Percentiles rank a stretch among this genome's conserved stretches.
phyloP scores from a whole-genome alignment of 2,329 filamentous ascomycete species.

The Aspergillus felis region DNA sequence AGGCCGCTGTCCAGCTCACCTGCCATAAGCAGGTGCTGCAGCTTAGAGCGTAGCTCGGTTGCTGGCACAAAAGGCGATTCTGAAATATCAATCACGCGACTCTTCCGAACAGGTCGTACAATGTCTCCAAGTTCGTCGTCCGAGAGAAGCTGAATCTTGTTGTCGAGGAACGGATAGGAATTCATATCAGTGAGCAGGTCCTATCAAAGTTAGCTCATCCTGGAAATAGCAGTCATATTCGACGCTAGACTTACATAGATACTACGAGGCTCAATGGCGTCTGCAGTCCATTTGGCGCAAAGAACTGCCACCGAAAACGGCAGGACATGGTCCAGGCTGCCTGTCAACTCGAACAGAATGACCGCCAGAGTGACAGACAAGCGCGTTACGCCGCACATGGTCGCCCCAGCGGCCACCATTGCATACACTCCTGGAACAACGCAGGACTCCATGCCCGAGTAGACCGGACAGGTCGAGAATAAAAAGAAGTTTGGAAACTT shows the following conservation, averaged over 20 bases:
- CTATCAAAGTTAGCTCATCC: constrained; percentile 37
- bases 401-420: constrained; percentile 87
- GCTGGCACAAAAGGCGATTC: constrained; percentile 76
- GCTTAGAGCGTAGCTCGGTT: constrained; percentile 69
- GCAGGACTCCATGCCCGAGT: constrained; percentile 69
- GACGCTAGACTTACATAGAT: constrained; percentile 65
- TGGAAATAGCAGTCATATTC: neutral
- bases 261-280: constrained; percentile 87
- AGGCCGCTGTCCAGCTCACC: constrained; percentile 91
- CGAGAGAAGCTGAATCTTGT: constrained; percentile 88
- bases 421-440: constrained; percentile 97
- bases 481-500: constrained; percentile 66
- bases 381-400: constrained; percentile 95
- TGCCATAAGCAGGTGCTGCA: constrained; percentile 74
- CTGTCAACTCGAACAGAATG: constrained; percentile 93
- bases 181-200: constrained; percentile 96
- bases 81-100: constrained; percentile 84
- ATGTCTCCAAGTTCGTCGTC: constrained; percentile 86
- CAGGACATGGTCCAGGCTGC: constrained; percentile 89
- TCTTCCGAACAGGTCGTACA: constrained; percentile 67
- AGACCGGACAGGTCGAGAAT: constrained; percentile 66
- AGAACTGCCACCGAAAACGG: constrained; percentile 90
- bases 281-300: constrained; percentile 97
- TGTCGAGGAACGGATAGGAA: constrained; percentile 94
- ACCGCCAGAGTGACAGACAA: constrained; percentile 90